These are phyloP conservation scores for Aquilaria agallochum DNA, from an alignment of 441 rosid genomes.

Conservation along the genomic window DNA sequence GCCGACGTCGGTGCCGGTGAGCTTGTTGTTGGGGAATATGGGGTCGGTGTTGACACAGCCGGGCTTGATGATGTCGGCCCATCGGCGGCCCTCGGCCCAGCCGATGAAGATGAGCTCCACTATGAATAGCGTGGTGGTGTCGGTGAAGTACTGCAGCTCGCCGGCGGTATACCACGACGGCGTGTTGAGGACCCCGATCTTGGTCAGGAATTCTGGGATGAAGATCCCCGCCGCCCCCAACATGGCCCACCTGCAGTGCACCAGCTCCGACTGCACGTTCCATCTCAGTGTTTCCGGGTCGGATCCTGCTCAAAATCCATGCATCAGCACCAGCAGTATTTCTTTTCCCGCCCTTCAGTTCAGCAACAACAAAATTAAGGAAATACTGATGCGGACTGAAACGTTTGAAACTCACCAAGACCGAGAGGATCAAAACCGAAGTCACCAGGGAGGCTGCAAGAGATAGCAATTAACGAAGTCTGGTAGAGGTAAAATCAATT, in stretches of 20 bases:
- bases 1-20: constrained; percentile 91
- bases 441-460: constrained; percentile 87
- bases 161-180: constrained; percentile 97
- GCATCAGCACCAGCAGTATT: not conserved
- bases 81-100: constrained; percentile 97
- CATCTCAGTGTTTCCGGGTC: constrained; percentile 89
- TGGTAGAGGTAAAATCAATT: not conserved
- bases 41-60: constrained; percentile 96
- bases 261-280: constrained; percentile 87
- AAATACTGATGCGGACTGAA: not conserved
- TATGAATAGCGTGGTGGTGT: constrained; percentile 86
- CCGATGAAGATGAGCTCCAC: constrained; percentile 80
- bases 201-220: constrained; percentile 90
- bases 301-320: constrained; percentile 45
- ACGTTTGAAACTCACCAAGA: constrained; percentile 49
- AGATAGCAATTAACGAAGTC: not conserved
- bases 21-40: constrained; percentile 96
- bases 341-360: no score
- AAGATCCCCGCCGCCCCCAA: constrained; percentile 93
- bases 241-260: constrained; percentile 99
- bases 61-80: constrained; percentile 95
- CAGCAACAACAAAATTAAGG: not conserved
- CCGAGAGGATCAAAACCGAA: constrained; percentile 96
- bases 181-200: constrained; percentile 80
- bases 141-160: constrained; percentile 85